These are phyloP conservation scores for Scedosporium aurantiacum DNA, from an alignment of 2,329 filamentous ascomycete species.

Conservation along the genomic window DNA sequence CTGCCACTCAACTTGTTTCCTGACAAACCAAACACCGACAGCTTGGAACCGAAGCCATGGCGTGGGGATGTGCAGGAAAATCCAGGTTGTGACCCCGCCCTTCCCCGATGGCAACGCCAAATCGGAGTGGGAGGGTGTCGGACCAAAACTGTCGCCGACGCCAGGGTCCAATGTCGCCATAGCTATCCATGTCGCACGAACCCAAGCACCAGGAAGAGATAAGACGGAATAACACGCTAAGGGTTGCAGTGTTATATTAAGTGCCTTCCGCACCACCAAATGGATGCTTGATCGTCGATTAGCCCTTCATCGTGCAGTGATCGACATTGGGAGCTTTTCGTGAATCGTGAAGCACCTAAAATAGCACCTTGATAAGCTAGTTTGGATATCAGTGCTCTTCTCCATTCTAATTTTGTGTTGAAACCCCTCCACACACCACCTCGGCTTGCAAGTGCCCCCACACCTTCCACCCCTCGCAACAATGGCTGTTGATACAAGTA, in stretches of 20 bases:
- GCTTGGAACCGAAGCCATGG: slow-evolving; percentile 2
- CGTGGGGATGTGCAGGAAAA: slow-evolving; percentile 1
- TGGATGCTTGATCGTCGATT: no score
- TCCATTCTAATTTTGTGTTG: no score
- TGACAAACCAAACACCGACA: no score
- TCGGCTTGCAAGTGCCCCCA: neutral
- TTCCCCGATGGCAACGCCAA: neutral
- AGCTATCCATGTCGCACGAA: neutral
- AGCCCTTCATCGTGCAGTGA: no score
- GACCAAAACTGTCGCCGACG: neutral
- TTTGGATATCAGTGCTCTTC: no score
- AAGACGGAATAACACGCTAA: no score
- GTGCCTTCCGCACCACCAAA: no score
- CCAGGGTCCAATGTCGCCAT: slow-evolving; percentile 4
- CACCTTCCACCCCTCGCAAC: neutral
- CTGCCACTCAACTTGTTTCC: no score
- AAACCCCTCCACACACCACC: neutral
- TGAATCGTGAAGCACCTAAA: no score
- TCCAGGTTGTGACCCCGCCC: neutral
- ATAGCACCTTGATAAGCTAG: no score
- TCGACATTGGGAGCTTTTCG: no score
- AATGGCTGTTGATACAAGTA: neutral
- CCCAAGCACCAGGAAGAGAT: neutral
- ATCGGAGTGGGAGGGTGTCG: slow-evolving; percentile 2
- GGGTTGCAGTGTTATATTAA: no score